These are phyloP conservation scores for Begonia fuchsioides DNA, from an alignment of 306 rosid genomes.

Conservation along the genomic window DNA sequence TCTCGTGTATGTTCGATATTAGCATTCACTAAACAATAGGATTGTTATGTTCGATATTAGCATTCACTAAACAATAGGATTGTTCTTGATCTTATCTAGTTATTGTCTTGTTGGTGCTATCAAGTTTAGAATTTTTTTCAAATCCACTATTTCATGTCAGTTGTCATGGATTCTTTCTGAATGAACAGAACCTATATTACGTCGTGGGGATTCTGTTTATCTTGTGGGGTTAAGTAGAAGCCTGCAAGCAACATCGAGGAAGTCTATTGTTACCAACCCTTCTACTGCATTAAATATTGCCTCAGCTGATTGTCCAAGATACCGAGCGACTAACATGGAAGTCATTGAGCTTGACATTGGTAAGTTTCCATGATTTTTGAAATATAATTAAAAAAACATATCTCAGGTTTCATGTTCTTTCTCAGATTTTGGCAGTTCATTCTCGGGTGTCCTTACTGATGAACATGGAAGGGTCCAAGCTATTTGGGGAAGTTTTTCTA, in stretches of 20 bases:
- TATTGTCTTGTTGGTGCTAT: too few species aligned
- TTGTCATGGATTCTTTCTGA: slow-evolving; percentile 6
- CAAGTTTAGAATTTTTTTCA: not conserved
- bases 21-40: too few species aligned
- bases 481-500: slow-evolving; percentile 98
- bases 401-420: slow-evolving; percentile 9
- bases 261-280: slow-evolving; percentile 88
- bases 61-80: too few species aligned
- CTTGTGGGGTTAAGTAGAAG: slow-evolving; percentile 95
- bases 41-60: too few species aligned
- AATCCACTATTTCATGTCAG: not conserved
- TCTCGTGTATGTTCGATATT: too few species aligned
- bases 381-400: not conserved
- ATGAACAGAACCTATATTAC: slow-evolving; percentile 62
- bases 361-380: slow-evolving; percentile 12
- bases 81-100: too few species aligned
- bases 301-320: slow-evolving; percentile 81
- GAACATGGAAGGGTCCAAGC: slow-evolving; percentile 94
- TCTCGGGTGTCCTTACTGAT: slow-evolving; percentile 86
- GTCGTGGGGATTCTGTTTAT: slow-evolving; percentile 86
- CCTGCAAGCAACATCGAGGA: slow-evolving; percentile 97
- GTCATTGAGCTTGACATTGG: slow-evolving; percentile 98
- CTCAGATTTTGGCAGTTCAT: slow-evolving; percentile 88
- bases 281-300: slow-evolving; percentile 88
- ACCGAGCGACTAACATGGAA: slow-evolving; percentile 95